These are phyloP conservation scores for Emergomyces orientalis DNA, from an alignment of 2,329 filamentous ascomycete species.

Conservation along the genomic window DNA sequence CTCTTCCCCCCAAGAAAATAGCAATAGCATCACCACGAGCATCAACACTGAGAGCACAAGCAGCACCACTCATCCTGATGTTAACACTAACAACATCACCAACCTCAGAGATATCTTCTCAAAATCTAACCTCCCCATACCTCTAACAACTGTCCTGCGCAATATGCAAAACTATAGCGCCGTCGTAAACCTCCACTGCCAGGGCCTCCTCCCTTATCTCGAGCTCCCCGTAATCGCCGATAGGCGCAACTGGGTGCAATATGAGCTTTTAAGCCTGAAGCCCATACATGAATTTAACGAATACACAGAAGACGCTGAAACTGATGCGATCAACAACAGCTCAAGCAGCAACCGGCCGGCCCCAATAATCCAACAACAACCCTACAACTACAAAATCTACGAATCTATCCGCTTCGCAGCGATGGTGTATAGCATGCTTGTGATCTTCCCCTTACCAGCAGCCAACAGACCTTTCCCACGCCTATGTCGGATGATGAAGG, in stretches of 20 bases:
- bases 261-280: conserved; percentile 27
- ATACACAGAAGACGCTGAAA: not conserved
- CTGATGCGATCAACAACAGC: not conserved
- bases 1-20: not conserved
- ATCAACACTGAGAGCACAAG: not conserved
- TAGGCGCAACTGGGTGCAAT: conserved; percentile 33
- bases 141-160: conserved; percentile 16
- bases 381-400: conserved; percentile 20
- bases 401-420: conserved; percentile 30
- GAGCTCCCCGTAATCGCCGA: conserved; percentile 22
- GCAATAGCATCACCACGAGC: not conserved
- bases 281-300: conserved; percentile 19
- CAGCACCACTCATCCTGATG: no score
- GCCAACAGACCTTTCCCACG: conserved; percentile 28
- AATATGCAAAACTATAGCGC: conserved; percentile 23
- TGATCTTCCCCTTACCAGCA: conserved; percentile 33
- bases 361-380: not conserved
- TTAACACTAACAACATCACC: not conserved
- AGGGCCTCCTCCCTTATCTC: conserved; percentile 15
- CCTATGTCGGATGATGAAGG: conserved; percentile 23
- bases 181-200: conserved; percentile 19
- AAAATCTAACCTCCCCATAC: conserved; percentile 6
- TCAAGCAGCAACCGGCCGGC: not conserved
- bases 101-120: conserved; percentile 3
- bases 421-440: conserved; percentile 30